Evolutionary conservation across 2,329 filamentous ascomycete genomes (phyloP).

Genomic region (Hypoxylon sp.): DNA sequence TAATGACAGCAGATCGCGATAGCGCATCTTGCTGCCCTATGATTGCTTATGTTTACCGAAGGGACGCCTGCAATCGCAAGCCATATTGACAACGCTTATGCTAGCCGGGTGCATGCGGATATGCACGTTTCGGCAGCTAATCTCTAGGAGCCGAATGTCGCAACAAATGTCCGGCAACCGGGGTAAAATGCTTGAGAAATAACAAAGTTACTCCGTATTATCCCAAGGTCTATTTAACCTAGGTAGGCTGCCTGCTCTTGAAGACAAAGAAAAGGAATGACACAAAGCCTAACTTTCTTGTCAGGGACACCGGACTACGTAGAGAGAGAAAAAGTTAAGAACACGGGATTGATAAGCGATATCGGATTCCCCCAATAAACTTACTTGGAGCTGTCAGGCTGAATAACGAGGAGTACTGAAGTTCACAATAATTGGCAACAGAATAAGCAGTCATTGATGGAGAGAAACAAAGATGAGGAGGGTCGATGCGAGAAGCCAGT

Average conservation of each 20-base stretch:
- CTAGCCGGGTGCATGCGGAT: not conserved
- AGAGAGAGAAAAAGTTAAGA: conserved; percentile 14
- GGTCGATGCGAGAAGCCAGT: conserved; percentile 28
- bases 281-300: conserved; percentile 8
- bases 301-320: not conserved
- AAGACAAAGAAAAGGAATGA: conserved; percentile 1
- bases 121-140: conserved; percentile 29
- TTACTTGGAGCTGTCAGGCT: not conserved
- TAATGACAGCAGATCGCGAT: conserved; percentile 7
- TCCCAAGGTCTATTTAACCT: not conserved
- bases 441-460: not conserved
- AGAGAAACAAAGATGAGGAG: conserved; percentile 15
- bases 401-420: not conserved
- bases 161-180: conserved; percentile 26
- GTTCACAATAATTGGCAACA: not conserved
- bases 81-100: not conserved
- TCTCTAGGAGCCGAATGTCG: conserved; percentile 23
- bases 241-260: not conserved
- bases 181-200: not conserved
- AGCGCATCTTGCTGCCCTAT: not conserved
- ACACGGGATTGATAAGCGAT: conserved; percentile 6
- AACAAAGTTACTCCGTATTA: not conserved
- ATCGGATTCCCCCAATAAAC: conserved; percentile 35
- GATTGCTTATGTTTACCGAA: not conserved
- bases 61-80: conserved; percentile 17